Evolutionary conservation across 768 basidiomycete genomes (phyloP), one percentile per base, ranked within the genome.

Genomic region (Chalciporus chontae): DNA sequence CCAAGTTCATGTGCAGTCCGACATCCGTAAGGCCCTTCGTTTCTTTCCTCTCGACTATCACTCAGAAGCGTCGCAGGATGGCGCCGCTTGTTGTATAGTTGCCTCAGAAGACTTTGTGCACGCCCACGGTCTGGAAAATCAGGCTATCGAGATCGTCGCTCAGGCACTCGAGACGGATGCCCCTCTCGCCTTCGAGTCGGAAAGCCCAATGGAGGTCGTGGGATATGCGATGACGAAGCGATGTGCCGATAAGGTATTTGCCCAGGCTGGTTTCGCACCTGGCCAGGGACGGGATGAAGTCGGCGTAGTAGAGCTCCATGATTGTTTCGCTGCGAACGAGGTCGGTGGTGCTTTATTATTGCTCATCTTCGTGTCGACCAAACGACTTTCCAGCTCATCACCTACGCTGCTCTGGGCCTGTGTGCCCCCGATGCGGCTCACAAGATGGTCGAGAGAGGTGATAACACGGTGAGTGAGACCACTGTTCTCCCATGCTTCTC

Each of bases 1-100:
- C 90, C 3, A 87, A 87, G 66, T 84, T 80, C 64, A 92, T 91
- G 87, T 92, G 89, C 61, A 90, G 87, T 57, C 90, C 90, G 0
- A 93, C 90, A 27, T 90, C 81, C 31, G 87, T 80, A 52, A 50
- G 75, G 64, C 42, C n/a, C 27, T 8, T 27, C 8, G 29, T 3
- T 11, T 8, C 17, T 21, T 4, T 9, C 24, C 13, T 3, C 3
- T 4, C 47, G 8, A 15, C 9, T 17, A n/a, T 23, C 26, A 15
- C 32, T 40, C 26, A 50, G 31, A n/a, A 3, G 5, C 29, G 9
- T n/a, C 13, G 9, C 36, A 87, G 86, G 85, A 89, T 56, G 85
- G 85, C 18, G 85, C 85, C 19, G 86, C 85, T 2, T 84, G 83
- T 55, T 87, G 85, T 51, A 76, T 93, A 47, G 73, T 93, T 23